Conservation (phyloP, 768 basidiomycete genomes). For the Phylloporus scabripes region DNA sequence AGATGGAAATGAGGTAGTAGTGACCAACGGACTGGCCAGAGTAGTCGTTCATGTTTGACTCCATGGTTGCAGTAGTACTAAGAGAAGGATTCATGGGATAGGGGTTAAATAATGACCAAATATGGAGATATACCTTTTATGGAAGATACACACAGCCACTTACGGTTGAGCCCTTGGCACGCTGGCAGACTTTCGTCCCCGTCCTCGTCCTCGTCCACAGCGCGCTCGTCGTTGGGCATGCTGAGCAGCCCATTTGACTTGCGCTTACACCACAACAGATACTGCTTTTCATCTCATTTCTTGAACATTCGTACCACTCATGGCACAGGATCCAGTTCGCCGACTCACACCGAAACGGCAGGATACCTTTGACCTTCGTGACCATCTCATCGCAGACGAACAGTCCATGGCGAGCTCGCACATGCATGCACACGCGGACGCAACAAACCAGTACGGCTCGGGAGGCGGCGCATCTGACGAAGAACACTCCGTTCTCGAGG, state of each 20-base stretch:
- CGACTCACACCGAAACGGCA: constrained; percentile 32
- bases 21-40: constrained; percentile 49
- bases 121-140: not conserved
- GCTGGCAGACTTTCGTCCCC: not conserved
- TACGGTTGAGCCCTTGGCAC: not conserved
- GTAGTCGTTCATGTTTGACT: constrained; percentile 41
- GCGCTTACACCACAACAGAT: not conserved
- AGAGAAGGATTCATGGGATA: not conserved
- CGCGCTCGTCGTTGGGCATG: constrained; percentile 19
- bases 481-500: constrained; percentile 78
- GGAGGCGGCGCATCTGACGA: constrained; percentile 55
- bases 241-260: constrained; percentile 1
- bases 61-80: not conserved
- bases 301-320: constrained; percentile 2
- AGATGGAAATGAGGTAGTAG: constrained; percentile 52
- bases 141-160: constrained; percentile 15
- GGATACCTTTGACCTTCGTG: constrained; percentile 71
- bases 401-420: constrained; percentile 42
- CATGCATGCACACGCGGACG: constrained; percentile 45
- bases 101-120: not conserved
- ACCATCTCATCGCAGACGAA: constrained; percentile 52
- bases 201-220: constrained; percentile 6
- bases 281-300: not conserved
- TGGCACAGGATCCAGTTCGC: constrained; percentile 27
- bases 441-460: constrained; percentile 33